phyloP scores from a whole-genome alignment of 805 yeast species.

The Teunomyces pallodes region DNA sequence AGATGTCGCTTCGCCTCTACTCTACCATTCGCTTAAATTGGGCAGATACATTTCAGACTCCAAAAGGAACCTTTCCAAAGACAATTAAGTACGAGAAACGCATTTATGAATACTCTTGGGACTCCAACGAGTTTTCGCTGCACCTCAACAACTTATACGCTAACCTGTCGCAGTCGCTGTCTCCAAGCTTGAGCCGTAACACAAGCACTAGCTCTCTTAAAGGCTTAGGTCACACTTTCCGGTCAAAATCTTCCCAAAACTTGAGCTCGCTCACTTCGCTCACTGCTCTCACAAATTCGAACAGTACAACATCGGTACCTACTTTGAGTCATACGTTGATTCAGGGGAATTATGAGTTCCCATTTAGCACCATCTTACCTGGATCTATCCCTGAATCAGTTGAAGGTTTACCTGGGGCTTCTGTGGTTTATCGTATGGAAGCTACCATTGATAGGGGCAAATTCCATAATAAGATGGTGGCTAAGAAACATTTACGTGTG shows the following conservation, averaged over 20 bases:
- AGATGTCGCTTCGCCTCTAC: conserved; percentile 59
- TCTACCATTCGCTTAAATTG: conserved; percentile 68
- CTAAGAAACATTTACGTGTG: conserved; percentile 73
- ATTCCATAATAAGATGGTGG: conserved; percentile 59
- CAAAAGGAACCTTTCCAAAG: conserved; percentile 45
- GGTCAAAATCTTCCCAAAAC: conserved; percentile 36
- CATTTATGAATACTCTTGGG: conserved; percentile 79
- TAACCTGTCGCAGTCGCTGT: neutral
- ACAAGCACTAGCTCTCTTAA: conserved; percentile 46
- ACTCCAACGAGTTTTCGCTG: conserved; percentile 54
- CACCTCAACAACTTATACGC: conserved; percentile 27
- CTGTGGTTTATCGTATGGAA: conserved; percentile 67
- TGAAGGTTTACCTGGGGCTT: conserved; percentile 83
- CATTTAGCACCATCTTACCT: conserved; percentile 80
- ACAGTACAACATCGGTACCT: neutral
- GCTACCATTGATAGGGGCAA: conserved; percentile 84
- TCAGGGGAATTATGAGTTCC: conserved; percentile 86
- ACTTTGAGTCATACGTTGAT: conserved; percentile 39
- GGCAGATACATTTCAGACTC: conserved; percentile 50
- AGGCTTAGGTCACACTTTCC: conserved; percentile 27
- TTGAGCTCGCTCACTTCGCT: conserved; percentile 34
- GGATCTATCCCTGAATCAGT: conserved; percentile 85
- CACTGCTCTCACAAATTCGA: conserved; percentile 28
- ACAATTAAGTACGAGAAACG: conserved; percentile 56
- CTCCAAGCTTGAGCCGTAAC: conserved; percentile 17